Conservation (phyloP, 768 basidiomycete species). For the Kwoniella sp. region DNA sequence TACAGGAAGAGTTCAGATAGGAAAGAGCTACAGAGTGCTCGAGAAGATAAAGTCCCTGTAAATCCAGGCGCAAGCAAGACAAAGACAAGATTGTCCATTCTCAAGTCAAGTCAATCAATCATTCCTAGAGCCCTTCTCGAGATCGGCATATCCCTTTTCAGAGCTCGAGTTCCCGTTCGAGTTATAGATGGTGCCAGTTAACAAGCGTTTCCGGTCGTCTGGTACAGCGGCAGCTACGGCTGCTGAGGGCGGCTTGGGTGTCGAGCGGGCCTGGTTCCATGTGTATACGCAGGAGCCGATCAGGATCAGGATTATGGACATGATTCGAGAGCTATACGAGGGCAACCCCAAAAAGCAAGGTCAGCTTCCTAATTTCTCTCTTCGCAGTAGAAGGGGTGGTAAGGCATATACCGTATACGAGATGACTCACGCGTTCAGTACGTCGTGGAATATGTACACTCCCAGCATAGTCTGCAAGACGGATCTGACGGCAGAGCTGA, state of each 20-base stretch:
- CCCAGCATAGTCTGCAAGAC: constrained; percentile 38
- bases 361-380: too few relatives aligned
- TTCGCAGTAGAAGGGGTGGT: too few relatives aligned
- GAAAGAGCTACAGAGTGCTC: too few relatives aligned
- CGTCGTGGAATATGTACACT: constrained; percentile 32
- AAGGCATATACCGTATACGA: too few relatives aligned
- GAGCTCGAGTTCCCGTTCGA: neutral
- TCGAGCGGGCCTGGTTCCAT: constrained; percentile 23
- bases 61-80: too few relatives aligned
- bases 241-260: constrained; percentile 1
- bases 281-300: constrained; percentile 32
- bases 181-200: constrained; percentile 5
- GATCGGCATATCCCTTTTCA: constrained; percentile 13
- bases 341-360: neutral
- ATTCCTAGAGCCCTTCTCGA: constrained; percentile 16
- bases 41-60: too few relatives aligned
- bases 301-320: constrained; percentile 35
- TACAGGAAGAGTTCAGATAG: too few relatives aligned
- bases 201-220: constrained; percentile 14
- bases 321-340: constrained; percentile 23
- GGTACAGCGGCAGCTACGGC: neutral
- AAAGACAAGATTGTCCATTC: too few relatives aligned
- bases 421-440: constrained; percentile 32
- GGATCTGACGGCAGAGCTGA: constrained; percentile 35
- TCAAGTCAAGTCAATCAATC: constrained; percentile 1